Evolutionary conservation across 192 early-diverging fungal genomes (phyloP).

Genomic region (Chytriomyces hyalinus): DNA sequence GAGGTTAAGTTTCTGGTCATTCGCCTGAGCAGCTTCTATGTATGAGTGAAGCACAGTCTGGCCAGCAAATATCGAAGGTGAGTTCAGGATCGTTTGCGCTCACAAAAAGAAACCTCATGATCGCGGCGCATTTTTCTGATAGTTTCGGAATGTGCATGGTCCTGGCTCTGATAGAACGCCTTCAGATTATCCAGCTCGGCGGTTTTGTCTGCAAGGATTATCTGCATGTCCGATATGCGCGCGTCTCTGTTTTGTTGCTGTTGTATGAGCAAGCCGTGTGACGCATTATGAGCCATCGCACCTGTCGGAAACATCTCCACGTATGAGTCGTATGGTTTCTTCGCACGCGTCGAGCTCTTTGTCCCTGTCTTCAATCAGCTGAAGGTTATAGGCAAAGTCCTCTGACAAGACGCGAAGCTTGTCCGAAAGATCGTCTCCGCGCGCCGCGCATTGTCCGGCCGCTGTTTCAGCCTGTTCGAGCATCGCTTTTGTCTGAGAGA

Average conservation of each 20-base stretch:
- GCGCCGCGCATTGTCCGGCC: neutral
- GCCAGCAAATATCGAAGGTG: neutral
- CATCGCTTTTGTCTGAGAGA: neutral
- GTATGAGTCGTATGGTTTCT: conserved; percentile 26
- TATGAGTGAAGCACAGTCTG: conserved; percentile 17
- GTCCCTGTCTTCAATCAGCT: conserved; percentile 48
- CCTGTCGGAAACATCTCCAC: conserved; percentile 37
- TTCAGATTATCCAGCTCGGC: conserved; percentile 35
- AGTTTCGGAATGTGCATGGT: conserved; percentile 43
- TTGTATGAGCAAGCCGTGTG: neutral
- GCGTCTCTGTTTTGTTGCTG: conserved; percentile 35
- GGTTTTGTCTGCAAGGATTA: conserved; percentile 34
- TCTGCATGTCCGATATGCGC: conserved; percentile 41
- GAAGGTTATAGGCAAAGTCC: conserved; percentile 52
- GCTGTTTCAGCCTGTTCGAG: neutral
- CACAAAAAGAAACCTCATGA: conserved; percentile 32
- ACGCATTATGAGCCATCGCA: conserved; percentile 1
- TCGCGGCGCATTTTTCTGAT: conserved; percentile 39
- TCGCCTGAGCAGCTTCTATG: conserved; percentile 2
- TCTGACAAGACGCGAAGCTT: conserved; percentile 27
- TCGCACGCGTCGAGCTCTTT: conserved; percentile 45
- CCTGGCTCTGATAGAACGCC: conserved; percentile 40
- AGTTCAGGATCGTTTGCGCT: neutral
- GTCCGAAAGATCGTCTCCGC: conserved; percentile 9
- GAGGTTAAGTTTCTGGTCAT: conserved; percentile 10